A percentile compares a stretch with the other conserved stretches of the same genome.
These are phyloP conservation scores for Glycine latifolia DNA, from an alignment of 306 rosid species.

Conservation along the genomic window DNA sequence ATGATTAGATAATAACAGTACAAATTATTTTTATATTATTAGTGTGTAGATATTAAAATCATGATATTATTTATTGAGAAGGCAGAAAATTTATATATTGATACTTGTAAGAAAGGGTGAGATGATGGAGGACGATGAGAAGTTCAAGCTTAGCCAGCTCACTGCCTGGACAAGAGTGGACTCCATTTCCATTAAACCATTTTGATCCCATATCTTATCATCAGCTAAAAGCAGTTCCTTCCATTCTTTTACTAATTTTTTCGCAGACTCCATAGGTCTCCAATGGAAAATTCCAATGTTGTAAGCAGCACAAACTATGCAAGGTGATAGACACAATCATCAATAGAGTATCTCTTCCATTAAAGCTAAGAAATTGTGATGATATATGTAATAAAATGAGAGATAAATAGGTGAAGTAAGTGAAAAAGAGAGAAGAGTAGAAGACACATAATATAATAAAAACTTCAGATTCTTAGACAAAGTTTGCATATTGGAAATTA, in stretches of 20 bases:
- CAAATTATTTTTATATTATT: no score
- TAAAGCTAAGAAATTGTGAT: conserved; percentile 19
- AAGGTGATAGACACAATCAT: conserved; percentile 28
- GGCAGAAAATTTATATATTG: no score
- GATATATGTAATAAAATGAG: conserved; percentile 18
- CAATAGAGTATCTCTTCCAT: conserved; percentile 25
- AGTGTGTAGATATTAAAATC: no score
- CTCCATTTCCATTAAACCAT: no score
- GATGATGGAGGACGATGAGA: no score
- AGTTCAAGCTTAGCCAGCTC: no score
- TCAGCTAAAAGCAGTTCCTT: conserved; percentile 80
- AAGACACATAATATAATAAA: conserved; percentile 16
- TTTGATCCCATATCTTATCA: conserved; percentile 95
- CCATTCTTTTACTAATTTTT: conserved; percentile 86
- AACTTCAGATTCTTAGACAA: not conserved
- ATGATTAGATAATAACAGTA: no score
- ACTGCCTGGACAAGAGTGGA: no score
- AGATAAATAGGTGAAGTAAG: not conserved
- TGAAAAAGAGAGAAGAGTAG: not conserved
- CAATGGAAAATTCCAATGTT: conserved; percentile 97
- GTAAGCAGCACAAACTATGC: conserved; percentile 78
- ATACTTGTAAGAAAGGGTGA: no score
- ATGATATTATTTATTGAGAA: no score
- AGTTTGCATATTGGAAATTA: conserved; percentile 25
- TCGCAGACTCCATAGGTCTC: conserved; percentile 85